Evolutionary conservation across 768 basidiomycete genomes (phyloP), one percentile per base, ranked within the genome.

Genomic region (Fomitopsis pulvina): DNA sequence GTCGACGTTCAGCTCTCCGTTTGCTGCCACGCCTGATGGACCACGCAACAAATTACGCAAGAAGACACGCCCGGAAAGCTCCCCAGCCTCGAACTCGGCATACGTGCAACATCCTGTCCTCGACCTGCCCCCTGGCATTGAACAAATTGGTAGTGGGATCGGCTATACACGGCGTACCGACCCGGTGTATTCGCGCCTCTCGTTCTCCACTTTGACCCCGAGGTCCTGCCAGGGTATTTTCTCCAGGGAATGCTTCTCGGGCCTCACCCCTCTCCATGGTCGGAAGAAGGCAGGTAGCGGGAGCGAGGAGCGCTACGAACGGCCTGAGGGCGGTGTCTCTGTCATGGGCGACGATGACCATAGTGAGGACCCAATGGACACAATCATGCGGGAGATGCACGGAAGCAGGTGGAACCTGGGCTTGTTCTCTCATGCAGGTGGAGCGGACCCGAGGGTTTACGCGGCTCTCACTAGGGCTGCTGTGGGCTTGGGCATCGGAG

Each of bases 1-100:
- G 38, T 57, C 57, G 25, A 52, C 43, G 37, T 54, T 42, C 52
- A 54, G 2, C 32, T 54, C 45, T 71, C 75, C 55, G 60, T 67
- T 47, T 65, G 71, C 48, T 41, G 68, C 47, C 66, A 67, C 56
- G 26, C 44, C 52, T n/a, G 48, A 40, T 40, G 63, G 49, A 45
- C 22, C 68, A 67, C 32, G 65, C 65, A 73, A 68, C 49, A 78
- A 68, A 59, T 61, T 79, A 24, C 66, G 69, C 28, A 74, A 66
- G 60, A 62, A 58, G 43, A 60, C 59, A 18, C 67, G 70, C 32
- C 66, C 70, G 39, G 61, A 63, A 47, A 63, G 68, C 51, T 61
- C 68, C 34, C 60, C 69, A 37, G 12, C 24, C 40, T 29, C 45
- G n/a, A 53, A 64, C 22, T 48, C 59, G 22, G 53, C 65, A 24